Evolutionary conservation across 768 basidiomycete genomes (phyloP).

Genomic region (Tricholoma sp.): DNA sequence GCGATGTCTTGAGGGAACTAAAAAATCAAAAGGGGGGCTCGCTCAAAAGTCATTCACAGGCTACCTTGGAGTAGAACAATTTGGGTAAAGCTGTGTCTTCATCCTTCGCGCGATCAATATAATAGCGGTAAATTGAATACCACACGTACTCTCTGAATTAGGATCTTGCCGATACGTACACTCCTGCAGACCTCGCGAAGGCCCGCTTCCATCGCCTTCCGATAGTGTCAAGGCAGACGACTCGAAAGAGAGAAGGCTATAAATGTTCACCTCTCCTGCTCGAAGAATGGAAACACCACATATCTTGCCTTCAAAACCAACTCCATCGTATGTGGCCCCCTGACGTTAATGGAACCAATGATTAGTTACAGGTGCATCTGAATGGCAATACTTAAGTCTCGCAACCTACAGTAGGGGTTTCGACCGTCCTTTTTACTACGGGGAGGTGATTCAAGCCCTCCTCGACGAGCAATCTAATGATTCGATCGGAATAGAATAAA

Average conservation of each 20-base stretch:
- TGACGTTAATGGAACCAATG: slow-evolving; percentile 16
- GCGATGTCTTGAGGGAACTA: slow-evolving; percentile 94
- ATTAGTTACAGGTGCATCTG: not conserved
- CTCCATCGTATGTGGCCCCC: slow-evolving; percentile 84
- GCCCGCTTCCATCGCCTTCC: slow-evolving; percentile 95
- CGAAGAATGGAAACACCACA: slow-evolving; percentile 94
- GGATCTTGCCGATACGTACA: slow-evolving; percentile 94
- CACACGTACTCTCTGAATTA: slow-evolving; percentile 81
- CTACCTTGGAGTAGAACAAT: slow-evolving; percentile 84
- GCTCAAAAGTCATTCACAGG: not conserved
- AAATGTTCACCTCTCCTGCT: slow-evolving; percentile 72
- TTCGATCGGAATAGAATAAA: slow-evolving; percentile 91
- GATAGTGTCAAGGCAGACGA: slow-evolving; percentile 1
- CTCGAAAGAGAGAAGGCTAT: not conserved
- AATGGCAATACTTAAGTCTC: not conserved
- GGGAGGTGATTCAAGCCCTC: slow-evolving; percentile 87
- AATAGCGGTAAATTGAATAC: not conserved
- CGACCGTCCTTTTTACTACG: slow-evolving; percentile 64
- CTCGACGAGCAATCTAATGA: slow-evolving; percentile 79
- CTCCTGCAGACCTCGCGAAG: slow-evolving; percentile 92
- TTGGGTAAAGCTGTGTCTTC: slow-evolving; percentile 93
- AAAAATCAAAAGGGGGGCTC: not conserved
- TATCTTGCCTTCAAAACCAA: slow-evolving; percentile 94
- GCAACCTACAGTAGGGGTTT: slow-evolving; percentile 72
- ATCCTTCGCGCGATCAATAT: slow-evolving; percentile 47